phyloP scores from a whole-genome alignment of 805 yeast genomes.

The Saccharomyces cerevisiae region DNA sequence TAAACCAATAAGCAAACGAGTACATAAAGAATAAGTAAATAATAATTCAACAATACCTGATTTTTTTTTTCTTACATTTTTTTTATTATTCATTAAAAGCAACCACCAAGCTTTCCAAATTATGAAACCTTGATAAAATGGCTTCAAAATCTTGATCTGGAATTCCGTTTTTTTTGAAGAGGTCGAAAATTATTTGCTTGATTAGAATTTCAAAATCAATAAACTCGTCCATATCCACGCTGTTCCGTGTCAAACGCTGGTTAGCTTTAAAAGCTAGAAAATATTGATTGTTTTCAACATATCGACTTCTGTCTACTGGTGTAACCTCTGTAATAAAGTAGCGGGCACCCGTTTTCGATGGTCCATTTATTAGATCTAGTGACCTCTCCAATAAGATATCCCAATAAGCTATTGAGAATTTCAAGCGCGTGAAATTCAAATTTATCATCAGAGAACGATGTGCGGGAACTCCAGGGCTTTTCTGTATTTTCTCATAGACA shows the following conservation, averaged over 20 bases:
- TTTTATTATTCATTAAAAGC: background rate
- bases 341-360: background rate
- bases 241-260: background rate
- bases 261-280: background rate
- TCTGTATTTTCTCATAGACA: background rate
- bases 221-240: background rate
- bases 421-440: slow-evolving; percentile 3
- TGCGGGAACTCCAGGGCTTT: background rate
- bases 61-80: background rate
- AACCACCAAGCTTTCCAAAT: background rate
- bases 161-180: background rate
- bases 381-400: background rate
- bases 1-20: background rate
- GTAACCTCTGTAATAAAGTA: slow-evolving; percentile 6
- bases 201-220: background rate
- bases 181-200: background rate
- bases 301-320: slow-evolving; percentile 4
- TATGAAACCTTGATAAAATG: background rate
- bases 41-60: background rate
- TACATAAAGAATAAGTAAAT: background rate
- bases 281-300: slow-evolving; percentile 1
- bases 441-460: background rate
- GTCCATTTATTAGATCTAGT: background rate
- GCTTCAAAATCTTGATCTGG: background rate
- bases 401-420: slow-evolving; percentile 6